Percentiles rank a stretch among this genome's conserved stretches.
These are phyloP conservation scores for Penicillium griseofulvum DNA, from an alignment of 2,329 filamentous ascomycete species.

Conservation along the genomic window DNA sequence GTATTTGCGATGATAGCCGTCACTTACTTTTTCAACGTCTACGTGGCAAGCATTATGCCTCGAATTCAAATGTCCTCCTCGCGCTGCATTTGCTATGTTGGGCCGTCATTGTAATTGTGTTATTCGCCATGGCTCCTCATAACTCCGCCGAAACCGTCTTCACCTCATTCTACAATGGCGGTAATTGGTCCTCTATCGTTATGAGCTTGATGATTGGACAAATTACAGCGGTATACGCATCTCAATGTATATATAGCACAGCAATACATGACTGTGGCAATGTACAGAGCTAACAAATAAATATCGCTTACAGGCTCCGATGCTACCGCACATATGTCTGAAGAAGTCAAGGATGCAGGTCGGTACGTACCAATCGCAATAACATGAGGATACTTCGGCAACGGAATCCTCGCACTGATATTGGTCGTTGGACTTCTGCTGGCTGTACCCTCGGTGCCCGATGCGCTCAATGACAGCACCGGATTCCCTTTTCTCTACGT, in stretches of 20 bases:
- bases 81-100: constrained; percentile 41
- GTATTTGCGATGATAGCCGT: constrained; percentile 47
- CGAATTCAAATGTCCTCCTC: constrained; percentile 40
- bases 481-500: constrained; percentile 50
- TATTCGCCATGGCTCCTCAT: constrained; percentile 36
- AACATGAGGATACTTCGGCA: constrained; percentile 46
- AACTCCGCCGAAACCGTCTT: constrained; percentile 33
- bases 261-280: no score
- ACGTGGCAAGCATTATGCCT: constrained; percentile 33
- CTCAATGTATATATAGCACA: constrained; percentile 20
- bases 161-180: constrained; percentile 37
- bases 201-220: constrained; percentile 40
- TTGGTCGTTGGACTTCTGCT: constrained; percentile 48
- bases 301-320: constrained; percentile 26
- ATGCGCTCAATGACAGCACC: constrained; percentile 42
- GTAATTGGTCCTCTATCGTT: constrained; percentile 39
- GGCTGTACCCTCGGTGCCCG: constrained; percentile 29
- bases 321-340: constrained; percentile 42
- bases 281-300: no score
- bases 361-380: constrained; percentile 48
- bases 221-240: constrained; percentile 33
- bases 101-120: constrained; percentile 30
- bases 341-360: constrained; percentile 50
- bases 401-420: constrained; percentile 45
- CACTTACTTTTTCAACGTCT: constrained; percentile 45